These are phyloP conservation scores for Quercus engelmannii DNA, from an alignment of 306 rosid genomes.

Conservation along the genomic window DNA sequence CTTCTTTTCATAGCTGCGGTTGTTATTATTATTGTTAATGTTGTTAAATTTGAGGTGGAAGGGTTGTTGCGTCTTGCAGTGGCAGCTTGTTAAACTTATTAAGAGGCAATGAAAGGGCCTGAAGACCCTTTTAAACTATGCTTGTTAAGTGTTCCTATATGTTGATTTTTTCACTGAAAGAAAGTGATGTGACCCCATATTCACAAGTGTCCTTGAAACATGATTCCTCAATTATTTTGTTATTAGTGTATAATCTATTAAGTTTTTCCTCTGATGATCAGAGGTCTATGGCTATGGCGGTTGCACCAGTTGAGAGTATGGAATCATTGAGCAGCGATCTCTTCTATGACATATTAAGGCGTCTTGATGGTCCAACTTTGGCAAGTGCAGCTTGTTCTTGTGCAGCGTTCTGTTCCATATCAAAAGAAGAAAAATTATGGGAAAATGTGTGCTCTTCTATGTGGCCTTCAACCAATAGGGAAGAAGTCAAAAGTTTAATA, in stretches of 20 bases:
- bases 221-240: background rate
- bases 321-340: slow-evolving; percentile 69
- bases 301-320: slow-evolving; percentile 51
- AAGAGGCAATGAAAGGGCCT: background rate
- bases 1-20: background rate
- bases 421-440: slow-evolving; percentile 86
- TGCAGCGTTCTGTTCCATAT: slow-evolving; percentile 70
- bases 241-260: background rate
- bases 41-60: slow-evolving; percentile 3
- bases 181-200: background rate
- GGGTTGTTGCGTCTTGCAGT: background rate
- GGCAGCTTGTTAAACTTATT: background rate
- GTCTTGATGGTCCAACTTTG: slow-evolving; percentile 81
- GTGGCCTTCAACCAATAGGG: slow-evolving; percentile 91
- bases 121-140: background rate
- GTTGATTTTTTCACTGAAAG: background rate
- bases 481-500: slow-evolving; percentile 71
- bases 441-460: slow-evolving; percentile 74
- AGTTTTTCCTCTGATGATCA: slow-evolving; percentile 31
- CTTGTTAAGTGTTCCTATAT: background rate
- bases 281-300: slow-evolving; percentile 32
- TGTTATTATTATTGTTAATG: background rate
- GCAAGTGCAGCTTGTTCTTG: slow-evolving; percentile 88
- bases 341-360: slow-evolving; percentile 73
- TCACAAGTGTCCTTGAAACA: background rate